Evolutionary conservation across 169 alveolate species (phyloP).

Genomic region (Eimeria falciformis): DNA sequence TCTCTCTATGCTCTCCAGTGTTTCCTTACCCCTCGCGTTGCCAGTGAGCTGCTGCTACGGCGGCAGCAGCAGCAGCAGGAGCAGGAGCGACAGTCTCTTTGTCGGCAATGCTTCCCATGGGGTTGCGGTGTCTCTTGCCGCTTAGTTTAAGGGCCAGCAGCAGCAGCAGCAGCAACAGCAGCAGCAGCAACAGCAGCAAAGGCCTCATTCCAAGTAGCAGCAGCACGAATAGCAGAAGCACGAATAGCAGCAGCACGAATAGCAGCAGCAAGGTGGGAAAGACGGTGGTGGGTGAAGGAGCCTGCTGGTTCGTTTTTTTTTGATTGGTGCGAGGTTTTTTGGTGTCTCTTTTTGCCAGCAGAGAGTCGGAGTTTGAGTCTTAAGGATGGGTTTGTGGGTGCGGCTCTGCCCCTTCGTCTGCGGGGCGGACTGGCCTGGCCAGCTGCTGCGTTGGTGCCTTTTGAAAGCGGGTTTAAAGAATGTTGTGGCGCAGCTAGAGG

Average conservation of each 20-base stretch:
- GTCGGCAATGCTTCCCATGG: neutral
- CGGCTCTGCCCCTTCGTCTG: conserved; percentile 69
- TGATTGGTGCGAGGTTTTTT: neutral
- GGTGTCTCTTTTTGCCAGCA: neutral
- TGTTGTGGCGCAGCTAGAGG: neutral
- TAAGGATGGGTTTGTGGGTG: conserved; percentile 70
- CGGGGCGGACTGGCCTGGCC: conserved; percentile 72
- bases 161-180: conserved; percentile 31
- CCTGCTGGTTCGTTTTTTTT: neutral
- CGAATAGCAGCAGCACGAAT: neutral
- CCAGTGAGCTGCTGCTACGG: conserved; percentile 51
- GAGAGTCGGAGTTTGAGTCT: neutral
- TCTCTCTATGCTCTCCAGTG: neutral
- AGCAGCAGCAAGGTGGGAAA: conserved; percentile 17
- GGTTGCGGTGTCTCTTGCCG: neutral
- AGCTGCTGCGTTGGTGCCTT: conserved; percentile 17
- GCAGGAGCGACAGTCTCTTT: conserved; percentile 12
- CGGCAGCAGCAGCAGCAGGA: conserved; percentile 52
- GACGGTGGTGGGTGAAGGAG: conserved; percentile 8
- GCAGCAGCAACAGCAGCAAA: conserved; percentile 27
- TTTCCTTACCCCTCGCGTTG: neutral
- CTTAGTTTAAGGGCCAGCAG: conserved; percentile 14
- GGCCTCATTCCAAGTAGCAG: conserved; percentile 37
- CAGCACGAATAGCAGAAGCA: neutral
- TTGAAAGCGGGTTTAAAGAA: neutral